Percentiles rank a stretch among this genome's conserved stretches.
phyloP scores from a whole-genome alignment of 1,284 basidiomycete genomes.

The Chiua sp. region DNA sequence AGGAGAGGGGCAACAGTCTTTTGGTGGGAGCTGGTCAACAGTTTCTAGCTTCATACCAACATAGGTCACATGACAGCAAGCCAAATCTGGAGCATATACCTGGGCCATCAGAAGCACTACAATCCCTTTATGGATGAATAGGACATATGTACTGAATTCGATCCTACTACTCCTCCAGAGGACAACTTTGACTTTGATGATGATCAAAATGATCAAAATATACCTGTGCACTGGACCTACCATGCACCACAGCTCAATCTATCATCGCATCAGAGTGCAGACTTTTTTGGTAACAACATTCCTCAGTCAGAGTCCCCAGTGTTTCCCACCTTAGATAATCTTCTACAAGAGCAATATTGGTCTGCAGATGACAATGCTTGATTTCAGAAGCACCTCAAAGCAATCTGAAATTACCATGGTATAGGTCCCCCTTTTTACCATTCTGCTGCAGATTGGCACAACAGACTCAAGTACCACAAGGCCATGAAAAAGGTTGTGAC shows the following conservation, averaged over 20 bases:
- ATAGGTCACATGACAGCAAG: not conserved
- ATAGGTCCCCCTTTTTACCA: not conserved
- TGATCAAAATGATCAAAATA: not conserved
- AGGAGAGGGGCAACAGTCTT: not conserved
- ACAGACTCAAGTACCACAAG: not conserved
- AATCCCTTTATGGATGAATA: not conserved
- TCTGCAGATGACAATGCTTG: slow-evolving; percentile 7
- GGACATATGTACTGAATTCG: slow-evolving; percentile 6
- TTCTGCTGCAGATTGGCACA: not conserved
- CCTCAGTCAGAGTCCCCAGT: not conserved
- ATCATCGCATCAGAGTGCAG: not conserved
- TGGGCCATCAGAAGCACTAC: not conserved
- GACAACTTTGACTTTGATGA: not conserved
- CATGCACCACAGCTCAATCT: not conserved
- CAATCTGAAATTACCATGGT: not conserved
- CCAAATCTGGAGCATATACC: not conserved
- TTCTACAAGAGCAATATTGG: not conserved
- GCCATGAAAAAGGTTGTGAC: not conserved
- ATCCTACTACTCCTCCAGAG: not conserved
- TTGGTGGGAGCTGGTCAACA: slow-evolving; percentile 1
- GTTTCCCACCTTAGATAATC: not conserved
- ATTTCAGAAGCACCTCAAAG: slow-evolving; percentile 4
- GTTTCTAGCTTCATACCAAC: not conserved
- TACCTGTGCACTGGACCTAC: not conserved
- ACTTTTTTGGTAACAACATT: not conserved